Conservation (phyloP, 2,329 filamentous ascomycete genomes). For the Trichoderma brevicompactum region DNA sequence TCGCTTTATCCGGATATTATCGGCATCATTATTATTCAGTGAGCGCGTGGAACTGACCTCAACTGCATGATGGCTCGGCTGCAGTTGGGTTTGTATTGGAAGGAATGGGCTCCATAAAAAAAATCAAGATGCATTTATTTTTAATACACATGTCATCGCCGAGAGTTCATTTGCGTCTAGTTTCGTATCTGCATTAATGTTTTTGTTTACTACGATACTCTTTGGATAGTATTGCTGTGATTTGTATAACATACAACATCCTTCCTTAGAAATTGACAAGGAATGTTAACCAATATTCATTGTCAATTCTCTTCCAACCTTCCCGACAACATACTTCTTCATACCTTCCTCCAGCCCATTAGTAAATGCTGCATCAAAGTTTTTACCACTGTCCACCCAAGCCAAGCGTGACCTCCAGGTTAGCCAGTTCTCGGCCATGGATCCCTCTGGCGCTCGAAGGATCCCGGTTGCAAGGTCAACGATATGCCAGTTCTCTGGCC, state of each 20-base stretch:
- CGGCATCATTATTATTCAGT: constrained; percentile 8
- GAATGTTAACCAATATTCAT: background rate
- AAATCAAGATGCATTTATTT: too few relatives aligned
- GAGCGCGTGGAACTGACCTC: background rate
- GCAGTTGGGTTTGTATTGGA: background rate
- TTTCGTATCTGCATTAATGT: too few relatives aligned
- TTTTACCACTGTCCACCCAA: constrained; percentile 42
- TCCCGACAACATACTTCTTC: constrained; percentile 44
- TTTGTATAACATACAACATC: too few relatives aligned
- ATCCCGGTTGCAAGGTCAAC: constrained; percentile 51
- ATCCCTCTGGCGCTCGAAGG: constrained; percentile 50
- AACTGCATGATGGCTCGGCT: background rate
- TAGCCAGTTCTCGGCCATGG: constrained; percentile 52
- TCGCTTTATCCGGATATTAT: constrained; percentile 23
- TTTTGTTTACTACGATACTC: too few relatives aligned
- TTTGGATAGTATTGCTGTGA: too few relatives aligned
- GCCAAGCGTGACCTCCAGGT: constrained; percentile 49
- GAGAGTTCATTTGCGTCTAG: too few relatives aligned
- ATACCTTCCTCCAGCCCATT: constrained; percentile 45
- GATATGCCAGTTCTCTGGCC: constrained; percentile 41
- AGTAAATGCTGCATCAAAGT: constrained; percentile 45
- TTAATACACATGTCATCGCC: too few relatives aligned
- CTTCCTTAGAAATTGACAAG: background rate
- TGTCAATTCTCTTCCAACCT: constrained; percentile 40
- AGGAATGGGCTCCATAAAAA: background rate